These are phyloP conservation scores for Zizania latifolia DNA, from an alignment of 176 grass and related monocot species.

Conservation along the genomic window DNA sequence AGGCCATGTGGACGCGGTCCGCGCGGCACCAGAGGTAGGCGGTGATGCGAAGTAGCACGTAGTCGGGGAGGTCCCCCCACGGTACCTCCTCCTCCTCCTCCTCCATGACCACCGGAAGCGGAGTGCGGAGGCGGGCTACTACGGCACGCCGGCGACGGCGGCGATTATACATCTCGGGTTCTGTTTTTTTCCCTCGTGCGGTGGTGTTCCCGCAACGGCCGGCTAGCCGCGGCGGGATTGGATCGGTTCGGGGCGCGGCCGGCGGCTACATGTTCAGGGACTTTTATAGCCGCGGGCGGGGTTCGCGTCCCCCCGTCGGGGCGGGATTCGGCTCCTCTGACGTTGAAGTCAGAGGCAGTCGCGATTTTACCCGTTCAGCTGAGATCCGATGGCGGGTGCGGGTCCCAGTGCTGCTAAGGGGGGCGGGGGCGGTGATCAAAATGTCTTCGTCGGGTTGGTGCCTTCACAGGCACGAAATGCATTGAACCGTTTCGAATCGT, in stretches of 20 bases:
- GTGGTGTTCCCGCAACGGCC: neutral
- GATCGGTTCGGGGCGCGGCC: too few relatives aligned
- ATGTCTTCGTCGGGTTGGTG: neutral
- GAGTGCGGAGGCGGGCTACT: neutral
- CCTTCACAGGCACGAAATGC: neutral
- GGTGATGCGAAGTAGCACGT: conserved; percentile 24
- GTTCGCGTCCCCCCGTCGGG: neutral
- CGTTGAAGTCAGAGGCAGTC: too few relatives aligned
- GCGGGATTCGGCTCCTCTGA: too few relatives aligned
- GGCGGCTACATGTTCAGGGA: neutral
- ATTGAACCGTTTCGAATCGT: too few relatives aligned
- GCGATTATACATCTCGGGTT: neutral
- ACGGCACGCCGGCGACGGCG: neutral
- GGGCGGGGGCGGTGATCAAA: neutral
- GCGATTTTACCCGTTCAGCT: too few relatives aligned
- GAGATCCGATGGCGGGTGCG: too few relatives aligned
- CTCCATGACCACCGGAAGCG: neutral
- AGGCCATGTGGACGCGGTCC: conserved; percentile 32
- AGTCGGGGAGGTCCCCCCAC: conserved; percentile 20
- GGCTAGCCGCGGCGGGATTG: too few relatives aligned
- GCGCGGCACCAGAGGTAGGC: conserved; percentile 22
- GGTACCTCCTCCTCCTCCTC: neutral
- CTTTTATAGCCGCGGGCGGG: neutral
- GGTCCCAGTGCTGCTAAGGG: neutral
- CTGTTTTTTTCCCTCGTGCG: neutral